Evolutionary conservation across 768 basidiomycete species (phyloP), one percentile per base, ranked within the genome.

Genomic region (Tulasnella sp.): DNA sequence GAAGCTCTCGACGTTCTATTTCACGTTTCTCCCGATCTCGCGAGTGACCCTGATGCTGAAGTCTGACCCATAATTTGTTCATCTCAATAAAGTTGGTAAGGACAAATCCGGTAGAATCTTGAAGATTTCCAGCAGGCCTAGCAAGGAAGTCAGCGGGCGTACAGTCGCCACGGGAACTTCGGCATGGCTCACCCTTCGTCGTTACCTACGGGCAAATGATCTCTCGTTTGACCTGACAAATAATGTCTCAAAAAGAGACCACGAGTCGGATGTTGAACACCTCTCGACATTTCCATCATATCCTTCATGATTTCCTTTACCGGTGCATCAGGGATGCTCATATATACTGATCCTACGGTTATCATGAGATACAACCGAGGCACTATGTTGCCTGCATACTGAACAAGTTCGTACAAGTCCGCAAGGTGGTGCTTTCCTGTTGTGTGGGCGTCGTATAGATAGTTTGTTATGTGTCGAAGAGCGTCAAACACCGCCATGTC

Each of bases 281-380:
- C 95, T 16, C 91, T 73, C 31, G 90, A 90, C 95, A 98, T 98
- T 66, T 99, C 95, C 84, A 99, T 84, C 93, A 98, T 96, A 66
- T 99, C 95, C 73, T 95, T 98, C 93, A 98, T 99, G 56, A 99
- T 90, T 69, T 99, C 93, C 72, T 91, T 95, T 50, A 98, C 81
- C 3, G 93, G 93, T 8, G 93, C 92, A 53, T 95, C 93, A 2
- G 90, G 80, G 45, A 96, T 81, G 25, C 90, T 91, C 95, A 99
- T 98, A 73, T 96, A 99, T 31, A 98, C 92, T 0, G 93, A 88
- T 57, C 95, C 95, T 56, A 99, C 93, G 33, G 95, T 98, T 60
- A 98, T 95, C 95, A 99, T 98, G 61, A 98, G 85, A 68, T 98
- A 89, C 31, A 88, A 72, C 15, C 90, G 79, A 22, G 90, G 90